These are phyloP conservation scores for Colletotrichum sp. DNA, from an alignment of 2,329 filamentous ascomycete genomes.

Conservation along the genomic window DNA sequence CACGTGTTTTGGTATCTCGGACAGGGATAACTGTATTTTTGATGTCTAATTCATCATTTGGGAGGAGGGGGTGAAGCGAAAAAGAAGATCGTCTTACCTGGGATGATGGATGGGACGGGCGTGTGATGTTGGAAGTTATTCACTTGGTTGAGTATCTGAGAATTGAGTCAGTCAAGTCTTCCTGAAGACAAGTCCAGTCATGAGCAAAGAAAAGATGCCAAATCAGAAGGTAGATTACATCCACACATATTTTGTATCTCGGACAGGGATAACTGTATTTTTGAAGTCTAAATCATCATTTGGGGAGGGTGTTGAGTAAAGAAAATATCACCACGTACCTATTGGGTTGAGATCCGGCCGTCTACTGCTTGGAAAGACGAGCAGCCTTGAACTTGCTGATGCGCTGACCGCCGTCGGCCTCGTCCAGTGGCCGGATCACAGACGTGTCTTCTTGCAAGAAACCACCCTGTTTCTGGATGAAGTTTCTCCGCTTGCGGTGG, in stretches of 20 bases:
- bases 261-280: slow-evolving; percentile 19
- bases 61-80: neutral
- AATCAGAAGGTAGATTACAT: slow-evolving; percentile 17
- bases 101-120: no score
- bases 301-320: neutral
- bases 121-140: neutral
- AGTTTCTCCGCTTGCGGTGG: slow-evolving; percentile 79
- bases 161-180: neutral
- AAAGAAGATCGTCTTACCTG: neutral
- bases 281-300: slow-evolving; percentile 16
- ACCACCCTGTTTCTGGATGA: slow-evolving; percentile 83
- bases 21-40: slow-evolving; percentile 21
- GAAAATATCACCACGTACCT: slow-evolving; percentile 14
- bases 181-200: neutral
- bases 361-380: slow-evolving; percentile 59
- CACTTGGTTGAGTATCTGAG: neutral
- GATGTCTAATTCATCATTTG: slow-evolving; percentile 18
- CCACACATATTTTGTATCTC: slow-evolving; percentile 12
- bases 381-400: slow-evolving; percentile 79
- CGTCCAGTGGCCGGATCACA: slow-evolving; percentile 69
- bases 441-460: slow-evolving; percentile 76
- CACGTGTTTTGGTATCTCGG: slow-evolving; percentile 2
- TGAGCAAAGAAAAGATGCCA: neutral
- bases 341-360: slow-evolving; percentile 23
- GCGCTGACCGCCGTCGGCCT: slow-evolving; percentile 67